phyloP scores from a whole-genome alignment of 164 flowering plant genomes.

The Chimonanthus praecox region DNA sequence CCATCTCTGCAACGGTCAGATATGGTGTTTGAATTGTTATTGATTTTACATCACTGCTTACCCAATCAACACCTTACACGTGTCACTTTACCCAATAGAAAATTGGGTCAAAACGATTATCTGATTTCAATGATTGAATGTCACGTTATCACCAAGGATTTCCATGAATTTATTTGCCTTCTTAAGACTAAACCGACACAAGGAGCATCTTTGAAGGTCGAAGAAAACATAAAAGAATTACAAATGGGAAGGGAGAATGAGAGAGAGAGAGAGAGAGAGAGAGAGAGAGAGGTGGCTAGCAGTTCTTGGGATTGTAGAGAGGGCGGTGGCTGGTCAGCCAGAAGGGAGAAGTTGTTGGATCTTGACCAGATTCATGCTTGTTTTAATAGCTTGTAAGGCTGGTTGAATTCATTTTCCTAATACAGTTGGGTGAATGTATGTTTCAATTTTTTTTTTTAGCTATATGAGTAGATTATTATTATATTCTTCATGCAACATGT shows the following conservation, averaged over 20 bases:
- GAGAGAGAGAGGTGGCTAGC: not conserved
- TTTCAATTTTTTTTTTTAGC: not conserved
- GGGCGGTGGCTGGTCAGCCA: constrained; percentile 1
- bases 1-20: constrained; percentile 1
- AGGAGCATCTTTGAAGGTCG: not conserved
- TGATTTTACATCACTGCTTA: not conserved
- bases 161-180: not conserved
- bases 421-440: not conserved
- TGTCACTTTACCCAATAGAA: not conserved
- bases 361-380: constrained; percentile 2
- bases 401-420: not conserved
- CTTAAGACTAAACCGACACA: not conserved
- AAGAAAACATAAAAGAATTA: not conserved
- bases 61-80: not conserved
- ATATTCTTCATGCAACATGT: too few species aligned
- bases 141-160: not conserved
- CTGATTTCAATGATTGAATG: not conserved
- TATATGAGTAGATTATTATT: not conserved
- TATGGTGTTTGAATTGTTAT: not conserved
- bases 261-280: not conserved
- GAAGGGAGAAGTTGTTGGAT: not conserved
- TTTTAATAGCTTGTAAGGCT: not conserved
- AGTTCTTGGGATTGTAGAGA: not conserved
- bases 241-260: not conserved
- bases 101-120: not conserved